Base-by-base conservation (phyloP, 768 basidiomycete genomes). In the Tulasnella sp. region DNA sequence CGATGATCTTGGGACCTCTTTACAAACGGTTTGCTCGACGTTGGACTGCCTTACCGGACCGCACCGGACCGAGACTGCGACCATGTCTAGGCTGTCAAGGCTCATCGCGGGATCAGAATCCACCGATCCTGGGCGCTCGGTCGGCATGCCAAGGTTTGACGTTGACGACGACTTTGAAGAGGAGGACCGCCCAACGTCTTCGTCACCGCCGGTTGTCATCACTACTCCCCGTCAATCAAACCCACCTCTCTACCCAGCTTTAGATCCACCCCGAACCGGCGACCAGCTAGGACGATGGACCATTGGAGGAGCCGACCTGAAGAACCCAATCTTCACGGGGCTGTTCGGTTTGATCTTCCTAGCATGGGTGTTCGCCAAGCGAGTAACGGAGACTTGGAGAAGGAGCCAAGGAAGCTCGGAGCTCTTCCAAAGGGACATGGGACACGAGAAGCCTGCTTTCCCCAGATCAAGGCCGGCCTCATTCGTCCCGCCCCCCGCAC, bases 11-110 rank as follows among this genome's bases (percentile, higher is more conserved):
- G 36, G 42, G 40, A n/a, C 56, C 14, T 0, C 52, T 31, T 36
- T 68, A 4, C 46, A 62, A 10, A 3, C 18, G 42, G 62, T 80
- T 36, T 74, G 80, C 79, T 39, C 78, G 71, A 75, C 81, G 31
- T 38, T 80, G 56, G 79, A 79, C 27, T 83, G 81, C 62, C 78
- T 82, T 27, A 76, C 83, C 58, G 82, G 83, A 14, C 75, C 80
- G 38, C 80, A 81, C 58, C 48, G 36, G n/a, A 78, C 80, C 36
- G 71, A 75, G 72, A 78, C 36, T 7, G 79, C 80, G 27, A 72
- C 68, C 38, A 36, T 48, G 34, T 81, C 80, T 16, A 62, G 79
- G 52, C 36, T 81, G 27, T 80, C 79, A 12, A 71, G 79, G 31
- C 62, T 81, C 3, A 79, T 81, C 5, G 78, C 68, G 14, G 71